phyloP scores from a whole-genome alignment of 2,329 filamentous ascomycete species.

The Aulographum hederae region DNA sequence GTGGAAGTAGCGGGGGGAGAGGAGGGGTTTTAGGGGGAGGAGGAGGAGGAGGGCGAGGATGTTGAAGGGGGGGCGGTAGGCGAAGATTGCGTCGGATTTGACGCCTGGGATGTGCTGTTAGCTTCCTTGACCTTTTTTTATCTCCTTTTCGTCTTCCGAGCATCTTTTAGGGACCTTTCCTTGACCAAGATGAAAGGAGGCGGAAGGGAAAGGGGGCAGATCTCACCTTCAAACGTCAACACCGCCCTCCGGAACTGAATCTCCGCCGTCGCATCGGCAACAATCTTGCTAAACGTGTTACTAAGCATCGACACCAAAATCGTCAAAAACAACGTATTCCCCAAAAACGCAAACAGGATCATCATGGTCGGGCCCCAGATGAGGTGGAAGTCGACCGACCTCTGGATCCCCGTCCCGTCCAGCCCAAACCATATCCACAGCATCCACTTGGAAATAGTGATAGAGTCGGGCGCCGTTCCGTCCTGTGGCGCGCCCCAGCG shows the following conservation, averaged over 20 bases:
- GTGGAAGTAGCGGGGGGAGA: constrained; percentile 74
- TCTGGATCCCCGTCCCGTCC: constrained; percentile 43
- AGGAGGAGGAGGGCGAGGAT: constrained; percentile 57
- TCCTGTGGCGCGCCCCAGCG: constrained; percentile 14
- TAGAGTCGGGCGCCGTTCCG: constrained; percentile 29
- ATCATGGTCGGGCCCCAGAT: constrained; percentile 64
- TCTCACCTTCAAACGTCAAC: constrained; percentile 65
- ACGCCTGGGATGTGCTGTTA: no score
- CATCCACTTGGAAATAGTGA: constrained; percentile 79
- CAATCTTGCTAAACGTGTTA: constrained; percentile 67
- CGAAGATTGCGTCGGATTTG: constrained; percentile 68
- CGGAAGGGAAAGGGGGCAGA: no score
- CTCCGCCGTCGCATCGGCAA: constrained; percentile 60
- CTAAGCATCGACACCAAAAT: constrained; percentile 75
- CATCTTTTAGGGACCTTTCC: no score
- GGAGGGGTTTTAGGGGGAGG: constrained; percentile 58
- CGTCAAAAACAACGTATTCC: constrained; percentile 77
- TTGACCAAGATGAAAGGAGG: no score
- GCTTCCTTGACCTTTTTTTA: no score
- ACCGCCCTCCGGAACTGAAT: constrained; percentile 70
- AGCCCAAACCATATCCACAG: constrained; percentile 85
- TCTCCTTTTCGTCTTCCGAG: no score
- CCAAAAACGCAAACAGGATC: constrained; percentile 70
- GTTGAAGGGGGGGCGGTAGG: constrained; percentile 71
- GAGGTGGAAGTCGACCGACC: constrained; percentile 53